phyloP scores from a whole-genome alignment of 331 rosid species.

The Pyracantha coccinea region DNA sequence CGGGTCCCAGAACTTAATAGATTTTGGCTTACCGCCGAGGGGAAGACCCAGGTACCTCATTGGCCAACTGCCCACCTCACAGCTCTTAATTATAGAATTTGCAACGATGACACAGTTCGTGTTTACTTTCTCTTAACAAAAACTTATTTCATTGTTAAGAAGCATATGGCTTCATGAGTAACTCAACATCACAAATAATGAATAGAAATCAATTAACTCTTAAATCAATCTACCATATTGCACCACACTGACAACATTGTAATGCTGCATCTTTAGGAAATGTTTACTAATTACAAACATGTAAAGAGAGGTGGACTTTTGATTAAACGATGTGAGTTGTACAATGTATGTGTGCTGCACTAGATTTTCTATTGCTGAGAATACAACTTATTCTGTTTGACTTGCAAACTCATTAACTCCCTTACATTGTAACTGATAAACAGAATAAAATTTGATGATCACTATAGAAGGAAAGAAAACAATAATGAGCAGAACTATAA shows the following conservation, averaged over 20 bases:
- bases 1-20: too few species aligned
- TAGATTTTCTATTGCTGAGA: background rate
- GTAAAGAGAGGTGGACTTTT: background rate
- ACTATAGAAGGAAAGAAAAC: background rate
- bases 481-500: background rate
- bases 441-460: too few species aligned
- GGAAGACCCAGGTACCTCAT: too few species aligned
- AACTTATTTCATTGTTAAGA: background rate
- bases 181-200: background rate
- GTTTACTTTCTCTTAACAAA: background rate
- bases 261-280: background rate
- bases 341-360: background rate
- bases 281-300: background rate
- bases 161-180: background rate
- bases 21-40: too few species aligned
- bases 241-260: background rate
- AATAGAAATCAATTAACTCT: background rate
- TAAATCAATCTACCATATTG: background rate
- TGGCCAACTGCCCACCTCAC: too few species aligned
- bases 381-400: background rate
- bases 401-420: background rate
- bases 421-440: background rate
- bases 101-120: background rate
- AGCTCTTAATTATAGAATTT: background rate
- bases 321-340: background rate